Conservation (phyloP, 768 basidiomycete genomes). For the Clitopilus passeckerianus region DNA sequence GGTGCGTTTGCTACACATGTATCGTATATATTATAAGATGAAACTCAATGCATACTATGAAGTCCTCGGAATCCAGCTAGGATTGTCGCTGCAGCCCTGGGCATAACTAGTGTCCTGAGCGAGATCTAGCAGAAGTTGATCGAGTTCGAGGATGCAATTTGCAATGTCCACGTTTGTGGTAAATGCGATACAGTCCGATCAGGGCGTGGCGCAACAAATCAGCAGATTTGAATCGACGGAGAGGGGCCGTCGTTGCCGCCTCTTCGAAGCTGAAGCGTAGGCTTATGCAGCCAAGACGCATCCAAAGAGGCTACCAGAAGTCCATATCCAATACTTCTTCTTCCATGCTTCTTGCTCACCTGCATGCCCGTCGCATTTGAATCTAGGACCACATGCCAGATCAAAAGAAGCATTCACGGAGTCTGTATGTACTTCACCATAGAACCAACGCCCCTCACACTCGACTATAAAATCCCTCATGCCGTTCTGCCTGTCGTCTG, state of each 20-base stretch:
- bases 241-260: background rate
- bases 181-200: background rate
- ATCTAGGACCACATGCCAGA: slow-evolving; percentile 1
- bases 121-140: background rate
- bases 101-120: background rate
- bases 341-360: background rate
- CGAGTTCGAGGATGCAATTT: background rate
- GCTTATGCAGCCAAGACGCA: background rate
- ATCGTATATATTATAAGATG: background rate
- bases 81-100: too few relatives aligned
- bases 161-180: background rate
- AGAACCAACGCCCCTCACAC: background rate
- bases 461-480: background rate
- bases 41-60: background rate
- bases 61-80: background rate
- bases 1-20: background rate
- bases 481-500: background rate
- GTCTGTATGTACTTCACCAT: background rate
- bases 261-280: background rate
- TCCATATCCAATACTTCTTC: background rate
- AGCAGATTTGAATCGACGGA: background rate
- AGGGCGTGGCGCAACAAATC: slow-evolving; percentile 1
- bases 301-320: background rate
- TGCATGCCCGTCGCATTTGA: background rate
- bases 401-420: background rate